These are phyloP conservation scores for Rhodofomes roseus DNA, from an alignment of 1,284 basidiomycete species.

Conservation along the genomic window DNA sequence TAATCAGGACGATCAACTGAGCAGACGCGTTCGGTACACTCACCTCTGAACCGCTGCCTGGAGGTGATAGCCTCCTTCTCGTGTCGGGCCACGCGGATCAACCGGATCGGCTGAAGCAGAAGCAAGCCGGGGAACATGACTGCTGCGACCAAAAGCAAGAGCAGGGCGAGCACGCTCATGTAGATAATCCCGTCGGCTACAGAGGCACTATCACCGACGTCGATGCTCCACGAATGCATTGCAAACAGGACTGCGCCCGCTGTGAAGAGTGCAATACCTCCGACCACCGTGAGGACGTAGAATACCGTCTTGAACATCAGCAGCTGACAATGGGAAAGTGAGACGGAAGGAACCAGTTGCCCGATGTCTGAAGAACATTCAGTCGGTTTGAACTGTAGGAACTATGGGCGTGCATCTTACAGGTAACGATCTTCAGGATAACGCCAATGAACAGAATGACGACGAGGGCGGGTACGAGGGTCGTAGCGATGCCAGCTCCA, in stretches of 20 bases:
- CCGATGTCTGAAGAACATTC: conserved; percentile 37
- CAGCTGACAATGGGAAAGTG: conserved; percentile 57
- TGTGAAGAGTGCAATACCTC: conserved; percentile 57
- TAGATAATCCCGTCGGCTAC: conserved; percentile 72
- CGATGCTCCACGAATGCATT: conserved; percentile 49
- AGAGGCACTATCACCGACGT: conserved; percentile 37
- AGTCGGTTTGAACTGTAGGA: background rate
- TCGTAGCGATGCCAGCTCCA: conserved; percentile 59
- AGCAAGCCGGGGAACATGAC: conserved; percentile 69
- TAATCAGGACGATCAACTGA: conserved; percentile 4
- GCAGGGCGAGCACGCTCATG: conserved; percentile 59
- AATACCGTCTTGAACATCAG: conserved; percentile 67
- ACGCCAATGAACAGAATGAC: conserved; percentile 54
- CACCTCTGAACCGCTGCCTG: conserved; percentile 75
- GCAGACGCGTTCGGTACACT: conserved; percentile 19
- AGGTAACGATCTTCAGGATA: conserved; percentile 49
- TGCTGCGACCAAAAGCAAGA: conserved; percentile 64
- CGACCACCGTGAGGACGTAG: conserved; percentile 52
- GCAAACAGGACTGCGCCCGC: conserved; percentile 69
- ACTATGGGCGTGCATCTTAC: conserved; percentile 38
- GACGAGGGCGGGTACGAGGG: conserved; percentile 62
- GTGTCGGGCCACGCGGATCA: conserved; percentile 51
- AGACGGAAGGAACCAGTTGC: conserved; percentile 52
- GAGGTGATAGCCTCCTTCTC: conserved; percentile 66
- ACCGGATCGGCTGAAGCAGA: conserved; percentile 61